A percentile compares a stretch with the other conserved stretches of the same genome.
phyloP scores from a whole-genome alignment of 2,329 filamentous ascomycete genomes.

The Eurotiales sp. region DNA sequence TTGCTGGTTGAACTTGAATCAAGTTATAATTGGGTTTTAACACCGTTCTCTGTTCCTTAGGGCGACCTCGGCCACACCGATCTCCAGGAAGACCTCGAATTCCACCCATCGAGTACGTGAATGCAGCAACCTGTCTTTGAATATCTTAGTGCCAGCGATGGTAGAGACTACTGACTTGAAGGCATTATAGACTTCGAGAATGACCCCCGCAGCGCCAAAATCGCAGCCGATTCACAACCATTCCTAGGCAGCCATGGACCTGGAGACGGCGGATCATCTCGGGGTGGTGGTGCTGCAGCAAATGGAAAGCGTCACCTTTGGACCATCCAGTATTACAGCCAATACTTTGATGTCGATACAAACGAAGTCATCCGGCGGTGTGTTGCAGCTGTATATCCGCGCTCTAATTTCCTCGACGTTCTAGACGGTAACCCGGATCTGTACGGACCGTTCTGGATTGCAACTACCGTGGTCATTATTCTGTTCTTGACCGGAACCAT shows the following conservation, averaged over 20 bases:
- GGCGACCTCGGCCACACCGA: constrained; percentile 97
- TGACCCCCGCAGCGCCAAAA: constrained; percentile 48
- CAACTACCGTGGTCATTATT: constrained; percentile 93
- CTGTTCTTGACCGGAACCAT: constrained; percentile 94
- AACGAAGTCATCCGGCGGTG: constrained; percentile 82
- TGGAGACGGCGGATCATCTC: constrained; percentile 33
- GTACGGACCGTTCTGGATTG: constrained; percentile 98
- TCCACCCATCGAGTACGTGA: constrained; percentile 76
- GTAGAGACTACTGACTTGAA: background rate
- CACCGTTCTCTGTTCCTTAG: constrained; percentile 44
- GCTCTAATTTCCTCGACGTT: constrained; percentile 93
- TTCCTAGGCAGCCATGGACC: constrained; percentile 46
- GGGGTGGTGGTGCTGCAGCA: constrained; percentile 37
- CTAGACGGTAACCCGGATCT: constrained; percentile 95
- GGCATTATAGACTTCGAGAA: constrained; percentile 62
- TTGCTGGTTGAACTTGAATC: background rate
- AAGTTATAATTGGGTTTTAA: background rate
- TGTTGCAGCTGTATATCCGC: constrained; percentile 81
- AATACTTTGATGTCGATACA: constrained; percentile 98
- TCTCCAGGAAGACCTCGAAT: constrained; percentile 97
- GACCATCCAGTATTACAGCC: constrained; percentile 88
- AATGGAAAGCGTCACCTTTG: constrained; percentile 79
- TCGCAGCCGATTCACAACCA: constrained; percentile 47
- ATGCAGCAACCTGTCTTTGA: background rate
- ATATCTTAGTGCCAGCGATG: background rate